A percentile compares a stretch with the other conserved stretches of the same genome.
These are phyloP conservation scores for Grifola frondosa DNA, from an alignment of 1,284 basidiomycete species.

Conservation along the genomic window DNA sequence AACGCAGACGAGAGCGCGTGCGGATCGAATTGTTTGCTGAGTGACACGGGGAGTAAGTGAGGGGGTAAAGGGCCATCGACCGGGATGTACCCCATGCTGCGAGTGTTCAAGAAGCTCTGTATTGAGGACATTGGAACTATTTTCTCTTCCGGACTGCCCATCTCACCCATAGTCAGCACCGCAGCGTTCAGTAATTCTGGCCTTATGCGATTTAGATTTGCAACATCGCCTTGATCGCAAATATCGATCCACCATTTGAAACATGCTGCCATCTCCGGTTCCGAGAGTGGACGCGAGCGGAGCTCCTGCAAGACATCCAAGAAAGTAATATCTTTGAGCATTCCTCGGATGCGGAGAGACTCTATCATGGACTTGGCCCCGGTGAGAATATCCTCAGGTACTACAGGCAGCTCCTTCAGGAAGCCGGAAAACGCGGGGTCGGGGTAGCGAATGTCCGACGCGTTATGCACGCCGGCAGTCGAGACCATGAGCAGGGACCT, in stretches of 20 bases:
- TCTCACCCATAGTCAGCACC: conserved; percentile 50
- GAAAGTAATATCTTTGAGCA: conserved; percentile 85
- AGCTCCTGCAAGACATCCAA: conserved; percentile 87
- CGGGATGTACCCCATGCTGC: conserved; percentile 66
- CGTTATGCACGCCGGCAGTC: conserved; percentile 72
- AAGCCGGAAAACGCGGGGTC: conserved; percentile 77
- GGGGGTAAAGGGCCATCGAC: conserved; percentile 81
- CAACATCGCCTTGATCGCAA: conserved; percentile 48
- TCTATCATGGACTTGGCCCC: conserved; percentile 69
- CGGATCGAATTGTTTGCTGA: conserved; percentile 66
- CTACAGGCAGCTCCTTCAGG: conserved; percentile 76
- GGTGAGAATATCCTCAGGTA: conserved; percentile 67
- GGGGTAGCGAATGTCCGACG: conserved; percentile 75
- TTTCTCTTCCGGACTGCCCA: conserved; percentile 42
- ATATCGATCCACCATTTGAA: conserved; percentile 88
- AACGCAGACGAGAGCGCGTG: conserved; percentile 62
- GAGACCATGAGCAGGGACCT: conserved; percentile 76
- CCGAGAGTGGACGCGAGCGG: conserved; percentile 65
- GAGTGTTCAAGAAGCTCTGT: conserved; percentile 74
- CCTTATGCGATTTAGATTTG: conserved; percentile 49
- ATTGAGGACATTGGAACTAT: conserved; percentile 73
- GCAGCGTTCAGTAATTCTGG: conserved; percentile 70
- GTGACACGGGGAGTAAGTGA: conserved; percentile 70
- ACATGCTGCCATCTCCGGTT: conserved; percentile 80
- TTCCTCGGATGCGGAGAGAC: conserved; percentile 61